These are phyloP conservation scores for Tylopilus balloui DNA, from an alignment of 768 basidiomycete genomes.

Conservation along the genomic window DNA sequence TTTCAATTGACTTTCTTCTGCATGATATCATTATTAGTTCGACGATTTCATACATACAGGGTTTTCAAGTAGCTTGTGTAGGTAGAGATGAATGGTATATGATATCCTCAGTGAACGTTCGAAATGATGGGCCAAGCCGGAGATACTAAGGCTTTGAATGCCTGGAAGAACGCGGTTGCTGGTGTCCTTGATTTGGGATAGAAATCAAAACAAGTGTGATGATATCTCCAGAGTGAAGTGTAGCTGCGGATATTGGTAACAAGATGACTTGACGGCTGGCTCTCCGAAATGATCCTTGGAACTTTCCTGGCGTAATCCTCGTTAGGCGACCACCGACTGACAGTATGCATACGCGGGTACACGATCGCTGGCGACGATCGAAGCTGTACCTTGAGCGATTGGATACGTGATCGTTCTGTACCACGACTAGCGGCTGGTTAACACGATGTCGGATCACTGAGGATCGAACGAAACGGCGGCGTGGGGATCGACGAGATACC, in stretches of 20 bases:
- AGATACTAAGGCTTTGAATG: too few relatives aligned
- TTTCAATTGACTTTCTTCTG: conserved; percentile 18
- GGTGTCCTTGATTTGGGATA: too few relatives aligned
- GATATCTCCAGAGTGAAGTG: too few relatives aligned
- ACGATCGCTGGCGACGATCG: not conserved
- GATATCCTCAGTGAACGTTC: not conserved
- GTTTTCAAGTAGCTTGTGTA: not conserved
- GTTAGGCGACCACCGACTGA: not conserved
- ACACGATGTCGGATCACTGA: not conserved
- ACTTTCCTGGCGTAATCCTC: not conserved
- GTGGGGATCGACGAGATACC: too few relatives aligned
- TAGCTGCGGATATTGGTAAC: not conserved
- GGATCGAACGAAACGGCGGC: not conserved
- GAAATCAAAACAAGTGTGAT: too few relatives aligned
- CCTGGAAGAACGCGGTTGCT: too few relatives aligned
- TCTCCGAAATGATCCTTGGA: not conserved
- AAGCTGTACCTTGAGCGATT: not conserved
- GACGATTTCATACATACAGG: conserved; percentile 14
- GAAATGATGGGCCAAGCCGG: too few relatives aligned
- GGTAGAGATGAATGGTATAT: not conserved
- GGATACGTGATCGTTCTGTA: not conserved
- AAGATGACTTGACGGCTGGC: not conserved
- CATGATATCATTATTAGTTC: conserved; percentile 28
- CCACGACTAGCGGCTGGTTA: not conserved
- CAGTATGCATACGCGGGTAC: not conserved